These are phyloP conservation scores for Oxyria digyna DNA, from an alignment of 148 eudicot genomes.

Conservation along the genomic window DNA sequence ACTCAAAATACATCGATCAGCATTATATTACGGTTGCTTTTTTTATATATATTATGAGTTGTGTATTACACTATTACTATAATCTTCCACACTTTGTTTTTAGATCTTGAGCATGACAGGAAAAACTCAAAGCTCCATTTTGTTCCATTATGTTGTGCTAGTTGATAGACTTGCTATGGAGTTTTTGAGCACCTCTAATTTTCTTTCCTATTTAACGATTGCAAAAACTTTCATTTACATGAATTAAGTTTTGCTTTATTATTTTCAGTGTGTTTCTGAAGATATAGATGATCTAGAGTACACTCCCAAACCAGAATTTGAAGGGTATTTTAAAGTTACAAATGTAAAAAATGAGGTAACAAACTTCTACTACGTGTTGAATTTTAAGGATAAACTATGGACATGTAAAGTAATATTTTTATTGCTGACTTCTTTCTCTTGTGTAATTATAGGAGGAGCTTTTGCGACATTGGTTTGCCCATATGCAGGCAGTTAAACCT, in stretches of 20 bases:
- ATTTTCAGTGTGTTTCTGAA: conserved; percentile 84
- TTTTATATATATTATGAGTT: background rate
- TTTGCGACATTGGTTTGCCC: conserved; percentile 70
- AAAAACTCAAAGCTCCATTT: background rate
- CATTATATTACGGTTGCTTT: background rate
- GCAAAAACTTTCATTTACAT: background rate
- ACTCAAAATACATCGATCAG: background rate
- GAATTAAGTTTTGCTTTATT: background rate
- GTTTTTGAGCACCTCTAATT: background rate
- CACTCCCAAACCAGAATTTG: conserved; percentile 97
- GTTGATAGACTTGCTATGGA: background rate
- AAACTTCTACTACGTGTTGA: background rate
- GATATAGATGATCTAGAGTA: conserved; percentile 92
- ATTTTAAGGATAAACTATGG: background rate
- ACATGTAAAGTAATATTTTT: background rate
- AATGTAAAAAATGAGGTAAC: conserved; percentile 86
- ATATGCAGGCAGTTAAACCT: conserved; percentile 91
- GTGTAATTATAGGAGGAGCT: conserved; percentile 55
- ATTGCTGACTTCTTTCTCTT: conserved; percentile 6
- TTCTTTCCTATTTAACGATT: background rate
- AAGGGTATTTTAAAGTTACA: conserved; percentile 75
- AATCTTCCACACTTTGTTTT: background rate
- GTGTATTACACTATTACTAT: background rate
- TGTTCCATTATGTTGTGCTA: background rate
- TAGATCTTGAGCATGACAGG: background rate